Base-by-base conservation (phyloP, 805 yeast species). In the Cyberlindnera saturnus region DNA sequence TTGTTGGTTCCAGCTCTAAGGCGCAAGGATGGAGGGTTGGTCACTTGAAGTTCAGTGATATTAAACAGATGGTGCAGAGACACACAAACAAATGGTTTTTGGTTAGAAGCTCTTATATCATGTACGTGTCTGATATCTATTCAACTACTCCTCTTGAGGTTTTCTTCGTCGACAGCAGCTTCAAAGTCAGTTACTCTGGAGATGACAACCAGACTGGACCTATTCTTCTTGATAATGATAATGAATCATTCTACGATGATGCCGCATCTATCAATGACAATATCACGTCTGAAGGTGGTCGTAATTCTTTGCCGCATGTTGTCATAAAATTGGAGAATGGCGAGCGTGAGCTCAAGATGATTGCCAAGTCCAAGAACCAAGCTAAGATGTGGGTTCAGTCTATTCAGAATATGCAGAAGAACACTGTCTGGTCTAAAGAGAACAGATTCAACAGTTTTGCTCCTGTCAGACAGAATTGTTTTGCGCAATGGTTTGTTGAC, bases 401-500 rank as follows among this genome's bases (percentile, higher is more conserved):
- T 0, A 74, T 93, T 34, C 71, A 73, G 34, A 71, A 71, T 20
- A 89, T 90, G 95, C 73, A 74, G 34, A 70, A 71, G 33, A 70
- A 73, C 38, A 75, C 93, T 0, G 64, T 74, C 2, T 93, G 97
- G 96, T 67, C 88, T 0, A 72, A 76, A 45, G 65, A 65, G 5
- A 77, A 93, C 49, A 69, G 99, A 47, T 95, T 95, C 64, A 80
- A 71, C 6, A 86, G 96, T 41, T 95, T 86, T 74, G 96, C 98
- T 0, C 99, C 99, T 0, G 79, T 91, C 0, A 70, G 99, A 51
- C 63, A 79, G 18, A 79, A 88, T 51, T 86, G 87, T 45, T 86
- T 78, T 66, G 96, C 96, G 11, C 96, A 93, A 61, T 91, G 96
- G 93, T 82, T 93, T 67, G 98, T 93, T 4, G 99, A 93, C 64